A percentile compares a stretch with the other conserved stretches of the same genome.
These are phyloP conservation scores for Entelexis sorbosivorans DNA, from an alignment of 1,139 yeast species.

Conservation along the genomic window DNA sequence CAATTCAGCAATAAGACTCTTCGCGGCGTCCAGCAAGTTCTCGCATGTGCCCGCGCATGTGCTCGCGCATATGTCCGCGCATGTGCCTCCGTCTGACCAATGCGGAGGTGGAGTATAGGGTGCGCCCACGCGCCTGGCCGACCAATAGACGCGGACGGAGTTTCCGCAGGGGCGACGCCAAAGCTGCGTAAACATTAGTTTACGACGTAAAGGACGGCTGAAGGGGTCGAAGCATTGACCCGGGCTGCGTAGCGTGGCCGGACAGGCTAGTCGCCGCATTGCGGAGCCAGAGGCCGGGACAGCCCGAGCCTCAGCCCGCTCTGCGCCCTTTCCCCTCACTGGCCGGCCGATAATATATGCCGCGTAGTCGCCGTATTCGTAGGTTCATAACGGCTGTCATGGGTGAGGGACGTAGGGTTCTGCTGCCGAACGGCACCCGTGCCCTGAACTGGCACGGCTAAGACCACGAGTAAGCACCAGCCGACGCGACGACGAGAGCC, in stretches of 20 bases:
- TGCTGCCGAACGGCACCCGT: not conserved
- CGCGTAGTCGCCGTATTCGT: not conserved
- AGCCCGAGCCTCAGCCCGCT: too few species aligned
- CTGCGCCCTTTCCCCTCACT: not conserved
- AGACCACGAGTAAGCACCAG: not conserved
- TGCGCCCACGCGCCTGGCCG: not conserved
- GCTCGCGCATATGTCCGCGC: not conserved
- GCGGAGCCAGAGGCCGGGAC: too few species aligned
- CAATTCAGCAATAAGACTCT: not conserved
- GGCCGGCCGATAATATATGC: not conserved
- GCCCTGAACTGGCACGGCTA: not conserved
- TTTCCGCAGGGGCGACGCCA: not conserved
- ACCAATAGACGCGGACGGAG: not conserved
- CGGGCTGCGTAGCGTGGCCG: too few species aligned
- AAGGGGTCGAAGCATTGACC: too few species aligned
- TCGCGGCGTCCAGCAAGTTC: not conserved
- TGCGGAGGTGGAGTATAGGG: not conserved
- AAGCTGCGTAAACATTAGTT: too few species aligned
- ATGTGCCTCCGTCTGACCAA: not conserved
- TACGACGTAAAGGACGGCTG: too few species aligned
- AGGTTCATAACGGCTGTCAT: not conserved
- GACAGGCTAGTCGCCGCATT: too few species aligned
- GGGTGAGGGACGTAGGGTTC: not conserved
- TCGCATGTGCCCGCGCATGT: not conserved
- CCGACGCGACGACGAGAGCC: too few species aligned